Conservation (phyloP, 148 eudicot species). For the Suaeda aralocaspica region DNA sequence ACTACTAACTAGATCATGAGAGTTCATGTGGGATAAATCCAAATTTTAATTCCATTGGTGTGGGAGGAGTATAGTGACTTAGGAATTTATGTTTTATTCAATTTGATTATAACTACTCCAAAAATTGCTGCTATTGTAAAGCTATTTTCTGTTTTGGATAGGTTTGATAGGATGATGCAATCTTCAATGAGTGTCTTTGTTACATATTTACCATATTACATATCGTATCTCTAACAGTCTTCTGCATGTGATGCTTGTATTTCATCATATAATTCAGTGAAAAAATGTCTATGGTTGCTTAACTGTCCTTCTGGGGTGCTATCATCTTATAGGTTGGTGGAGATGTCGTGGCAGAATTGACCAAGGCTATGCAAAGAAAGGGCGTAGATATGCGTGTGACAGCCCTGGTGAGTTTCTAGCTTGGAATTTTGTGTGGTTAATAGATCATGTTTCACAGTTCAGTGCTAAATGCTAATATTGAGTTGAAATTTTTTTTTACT, state of each 20-base stretch:
- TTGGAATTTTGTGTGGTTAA: neutral
- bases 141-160: no score
- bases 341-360: slow-evolving; percentile 85
- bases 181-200: no score
- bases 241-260: neutral
- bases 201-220: no score
- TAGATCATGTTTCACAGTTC: neutral
- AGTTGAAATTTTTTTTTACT: neutral
- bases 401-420: slow-evolving; percentile 59
- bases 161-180: no score
- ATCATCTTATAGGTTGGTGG: slow-evolving; percentile 63
- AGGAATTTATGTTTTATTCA: neutral
- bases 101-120: neutral
- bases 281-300: neutral
- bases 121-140: no score
- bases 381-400: slow-evolving; percentile 90
- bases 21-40: neutral
- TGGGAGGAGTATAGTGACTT: neutral
- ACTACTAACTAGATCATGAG: neutral
- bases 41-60: neutral
- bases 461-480: neutral
- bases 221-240: no score
- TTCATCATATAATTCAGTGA: neutral
- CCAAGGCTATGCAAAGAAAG: slow-evolving; percentile 71
- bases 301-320: slow-evolving; percentile 9